Percentiles rank a stretch among this genome's conserved stretches.
Evolutionary conservation across 2,329 filamentous ascomycete species (phyloP).

Genomic region (Aspergillus transmontanensis): DNA sequence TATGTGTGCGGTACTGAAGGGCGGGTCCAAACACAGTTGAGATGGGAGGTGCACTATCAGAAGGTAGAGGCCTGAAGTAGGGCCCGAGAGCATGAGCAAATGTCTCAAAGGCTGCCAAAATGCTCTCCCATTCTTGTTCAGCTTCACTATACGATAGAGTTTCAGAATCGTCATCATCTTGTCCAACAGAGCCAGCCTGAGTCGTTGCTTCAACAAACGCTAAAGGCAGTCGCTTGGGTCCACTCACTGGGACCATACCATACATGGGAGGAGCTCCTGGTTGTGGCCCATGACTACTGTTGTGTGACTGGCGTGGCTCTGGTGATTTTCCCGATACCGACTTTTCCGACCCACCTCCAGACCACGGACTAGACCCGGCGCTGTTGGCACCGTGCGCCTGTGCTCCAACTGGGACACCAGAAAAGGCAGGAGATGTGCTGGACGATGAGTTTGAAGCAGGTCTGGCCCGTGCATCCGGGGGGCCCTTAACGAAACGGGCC

Average conservation of each 20-base stretch:
- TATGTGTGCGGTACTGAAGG: constrained; percentile 79
- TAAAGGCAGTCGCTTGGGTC: constrained; percentile 46
- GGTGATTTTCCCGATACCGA: constrained; percentile 5
- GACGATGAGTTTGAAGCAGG: constrained; percentile 7
- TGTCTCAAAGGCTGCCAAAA: constrained; percentile 44
- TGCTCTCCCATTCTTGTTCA: constrained; percentile 71
- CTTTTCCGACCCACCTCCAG: constrained; percentile 9
- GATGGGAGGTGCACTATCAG: constrained; percentile 65
- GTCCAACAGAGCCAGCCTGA: constrained; percentile 13
- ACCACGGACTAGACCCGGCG: constrained; percentile 15
- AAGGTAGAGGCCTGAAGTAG: constrained; percentile 73
- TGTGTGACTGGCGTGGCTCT: constrained; percentile 16
- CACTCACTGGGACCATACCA: constrained; percentile 50
- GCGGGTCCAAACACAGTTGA: constrained; percentile 79
- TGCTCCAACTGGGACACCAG: constrained; percentile 16
- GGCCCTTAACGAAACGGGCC: constrained; percentile 29
- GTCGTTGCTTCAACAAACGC: constrained; percentile 57
- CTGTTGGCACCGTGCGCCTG: constrained; percentile 2
- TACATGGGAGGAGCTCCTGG: constrained; percentile 45
- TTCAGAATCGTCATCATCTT: constrained; percentile 59
- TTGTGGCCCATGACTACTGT: constrained; percentile 10
- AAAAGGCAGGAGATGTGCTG: constrained; percentile 6
- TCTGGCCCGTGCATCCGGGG: constrained; percentile 13
- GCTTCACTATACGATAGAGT: constrained; percentile 69
- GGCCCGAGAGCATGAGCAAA: constrained; percentile 65